Percentiles rank a stretch among this genome's conserved stretches.
phyloP scores from a whole-genome alignment of 2,329 filamentous ascomycete genomes.

The Nothopassalora personata region DNA sequence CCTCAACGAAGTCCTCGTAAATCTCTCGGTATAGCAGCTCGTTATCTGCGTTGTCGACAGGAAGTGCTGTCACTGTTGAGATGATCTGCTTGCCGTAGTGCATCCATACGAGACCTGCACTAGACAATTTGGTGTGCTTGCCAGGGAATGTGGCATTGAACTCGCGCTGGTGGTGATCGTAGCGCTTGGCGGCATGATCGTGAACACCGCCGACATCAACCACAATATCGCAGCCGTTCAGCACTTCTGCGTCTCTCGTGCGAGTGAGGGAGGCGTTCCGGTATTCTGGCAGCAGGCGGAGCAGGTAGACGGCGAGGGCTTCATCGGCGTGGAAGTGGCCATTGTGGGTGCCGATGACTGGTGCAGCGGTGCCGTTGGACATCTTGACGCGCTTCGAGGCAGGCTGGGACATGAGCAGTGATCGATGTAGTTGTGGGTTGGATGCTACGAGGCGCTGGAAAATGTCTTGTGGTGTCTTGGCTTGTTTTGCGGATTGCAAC shows the following conservation, averaged over 20 bases:
- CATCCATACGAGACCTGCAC: constrained; percentile 89
- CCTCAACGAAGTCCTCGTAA: constrained; percentile 90
- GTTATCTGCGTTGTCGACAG: constrained; percentile 61
- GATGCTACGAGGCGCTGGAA: constrained; percentile 11
- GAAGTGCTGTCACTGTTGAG: constrained; percentile 56
- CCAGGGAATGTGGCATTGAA: constrained; percentile 82
- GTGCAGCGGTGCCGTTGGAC: constrained; percentile 37
- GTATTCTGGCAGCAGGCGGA: constrained; percentile 82
- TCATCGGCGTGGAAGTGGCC: constrained; percentile 99
- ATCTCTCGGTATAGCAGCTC: constrained; percentile 77
- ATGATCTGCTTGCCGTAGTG: constrained; percentile 89
- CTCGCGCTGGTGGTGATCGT: constrained; percentile 94
- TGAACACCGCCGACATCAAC: constrained; percentile 98
- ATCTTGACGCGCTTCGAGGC: constrained; percentile 78
- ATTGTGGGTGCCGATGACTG: constrained; percentile 85
- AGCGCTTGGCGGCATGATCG: constrained; percentile 68
- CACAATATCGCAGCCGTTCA: constrained; percentile 84
- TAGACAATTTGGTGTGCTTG: constrained; percentile 82
- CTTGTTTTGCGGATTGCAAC: not conserved
- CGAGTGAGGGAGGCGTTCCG: constrained; percentile 67
- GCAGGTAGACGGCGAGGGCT: constrained; percentile 92
- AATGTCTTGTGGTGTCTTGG: constrained; percentile 6
- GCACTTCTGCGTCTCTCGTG: constrained; percentile 74
- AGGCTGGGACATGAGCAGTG: constrained; percentile 25
- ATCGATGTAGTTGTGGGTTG: constrained; percentile 13